These are phyloP conservation scores for Fusarium irregulare DNA, from an alignment of 2,329 filamentous ascomycete species.

Conservation along the genomic window DNA sequence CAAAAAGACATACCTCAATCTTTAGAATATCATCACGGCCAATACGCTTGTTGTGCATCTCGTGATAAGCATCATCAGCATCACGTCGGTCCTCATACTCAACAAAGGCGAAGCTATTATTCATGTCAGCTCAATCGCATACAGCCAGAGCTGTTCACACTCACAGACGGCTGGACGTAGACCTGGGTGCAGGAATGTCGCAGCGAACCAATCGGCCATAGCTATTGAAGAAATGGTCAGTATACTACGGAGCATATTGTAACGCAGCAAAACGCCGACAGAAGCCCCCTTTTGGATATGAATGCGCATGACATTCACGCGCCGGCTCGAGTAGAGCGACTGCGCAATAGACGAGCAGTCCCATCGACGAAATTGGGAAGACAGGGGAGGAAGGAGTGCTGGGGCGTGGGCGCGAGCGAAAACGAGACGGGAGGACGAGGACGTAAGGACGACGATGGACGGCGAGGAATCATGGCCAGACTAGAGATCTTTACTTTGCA, in stretches of 20 bases:
- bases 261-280: conserved; percentile 38
- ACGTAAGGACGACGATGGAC: conserved; percentile 46
- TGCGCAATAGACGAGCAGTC: conserved; percentile 46
- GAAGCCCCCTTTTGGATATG: conserved; percentile 45
- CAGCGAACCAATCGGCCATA: conserved; percentile 98
- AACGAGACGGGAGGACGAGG: conserved; percentile 46
- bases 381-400: conserved; percentile 40
- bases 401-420: conserved; percentile 45
- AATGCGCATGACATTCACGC: conserved; percentile 43
- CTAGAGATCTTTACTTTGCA: conserved; percentile 35
- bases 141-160: conserved; percentile 54
- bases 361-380: conserved; percentile 44
- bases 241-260: conserved; percentile 55
- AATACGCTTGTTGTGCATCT: conserved; percentile 99
- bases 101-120: conserved; percentile 88
- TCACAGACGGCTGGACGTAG: conserved; percentile 94
- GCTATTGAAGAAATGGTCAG: conserved; percentile 66
- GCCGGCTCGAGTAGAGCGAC: conserved; percentile 44
- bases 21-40: conserved; percentile 95
- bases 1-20: conserved; percentile 80
- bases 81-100: conserved; percentile 99
- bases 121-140: conserved; percentile 19
- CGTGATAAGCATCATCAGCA: conserved; percentile 98
- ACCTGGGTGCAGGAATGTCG: conserved; percentile 96
- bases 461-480: conserved; percentile 44